Evolutionary conservation across 2,329 filamentous ascomycete species (phyloP).

Genomic region (Sporothrix brunneoviolacea): DNA sequence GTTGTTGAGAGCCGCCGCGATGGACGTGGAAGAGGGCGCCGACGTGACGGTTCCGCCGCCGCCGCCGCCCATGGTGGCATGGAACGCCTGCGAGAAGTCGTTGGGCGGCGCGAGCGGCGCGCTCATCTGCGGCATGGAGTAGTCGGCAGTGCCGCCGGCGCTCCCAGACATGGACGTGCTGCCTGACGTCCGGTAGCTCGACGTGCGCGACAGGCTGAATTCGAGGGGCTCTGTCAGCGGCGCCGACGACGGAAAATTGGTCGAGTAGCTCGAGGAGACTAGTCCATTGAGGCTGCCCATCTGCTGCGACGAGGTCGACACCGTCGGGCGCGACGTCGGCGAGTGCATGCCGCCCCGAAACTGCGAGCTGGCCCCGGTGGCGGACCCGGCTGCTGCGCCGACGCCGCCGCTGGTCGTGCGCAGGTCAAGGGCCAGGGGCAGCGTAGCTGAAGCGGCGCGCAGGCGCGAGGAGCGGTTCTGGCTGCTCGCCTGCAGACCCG

Average conservation of each 20-base stretch:
- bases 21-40: neutral
- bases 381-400: neutral
- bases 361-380: slow-evolving; percentile 24
- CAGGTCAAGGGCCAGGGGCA: slow-evolving; percentile 37
- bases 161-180: slow-evolving; percentile 35
- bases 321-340: neutral
- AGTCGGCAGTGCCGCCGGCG: slow-evolving; percentile 35
- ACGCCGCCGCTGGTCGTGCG: slow-evolving; percentile 19
- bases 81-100: slow-evolving; percentile 45
- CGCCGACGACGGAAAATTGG: slow-evolving; percentile 42
- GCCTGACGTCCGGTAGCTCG: slow-evolving; percentile 23
- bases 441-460: slow-evolving; percentile 41
- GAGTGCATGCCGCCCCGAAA: slow-evolving; percentile 32
- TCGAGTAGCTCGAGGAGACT: slow-evolving; percentile 27
- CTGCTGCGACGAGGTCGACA: neutral
- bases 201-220: slow-evolving; percentile 37
- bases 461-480: slow-evolving; percentile 39
- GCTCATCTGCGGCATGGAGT: slow-evolving; percentile 48
- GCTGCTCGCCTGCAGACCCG: slow-evolving; percentile 36
- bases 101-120: slow-evolving; percentile 46
- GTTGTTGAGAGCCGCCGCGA: slow-evolving; percentile 16
- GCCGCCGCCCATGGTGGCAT: slow-evolving; percentile 30
- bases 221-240: slow-evolving; percentile 49
- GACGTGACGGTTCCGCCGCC: slow-evolving; percentile 22
- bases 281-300: slow-evolving; percentile 16